Conservation (phyloP, 2,329 filamentous ascomycete genomes). For the Colletotrichum plurivorum region DNA sequence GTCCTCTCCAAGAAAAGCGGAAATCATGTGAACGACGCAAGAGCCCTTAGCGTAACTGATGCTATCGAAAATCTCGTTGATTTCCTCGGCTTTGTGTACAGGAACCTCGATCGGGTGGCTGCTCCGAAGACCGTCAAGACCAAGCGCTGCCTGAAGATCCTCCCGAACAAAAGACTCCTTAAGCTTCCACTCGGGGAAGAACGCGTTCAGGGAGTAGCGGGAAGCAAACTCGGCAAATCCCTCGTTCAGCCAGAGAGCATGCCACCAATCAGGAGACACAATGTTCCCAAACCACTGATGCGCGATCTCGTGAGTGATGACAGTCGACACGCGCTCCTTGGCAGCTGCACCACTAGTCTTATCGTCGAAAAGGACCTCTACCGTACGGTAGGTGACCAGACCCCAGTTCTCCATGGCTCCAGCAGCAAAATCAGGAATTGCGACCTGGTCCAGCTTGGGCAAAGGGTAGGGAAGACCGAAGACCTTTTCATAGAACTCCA, state of each 20-base stretch:
- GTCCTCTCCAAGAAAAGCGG: conserved; percentile 93
- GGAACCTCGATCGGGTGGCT: conserved; percentile 97
- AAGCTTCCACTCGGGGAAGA: conserved; percentile 98
- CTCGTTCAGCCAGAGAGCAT: conserved; percentile 96
- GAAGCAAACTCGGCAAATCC: conserved; percentile 75
- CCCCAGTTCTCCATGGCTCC: conserved; percentile 97
- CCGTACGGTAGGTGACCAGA: conserved; percentile 92
- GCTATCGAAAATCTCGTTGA: conserved; percentile 98
- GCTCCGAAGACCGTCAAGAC: conserved; percentile 91
- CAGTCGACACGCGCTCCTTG: conserved; percentile 94
- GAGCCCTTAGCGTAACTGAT: conserved; percentile 99
- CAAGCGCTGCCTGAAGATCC: conserved; percentile 88
- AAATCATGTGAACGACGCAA: conserved; percentile 96
- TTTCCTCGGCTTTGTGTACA: conserved; percentile 94
- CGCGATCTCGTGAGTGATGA: conserved; percentile 95
- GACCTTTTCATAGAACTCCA: conserved; percentile 95
- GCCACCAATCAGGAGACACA: conserved; percentile 99
- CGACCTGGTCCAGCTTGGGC: conserved; percentile 97
- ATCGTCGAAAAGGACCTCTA: conserved; percentile 91
- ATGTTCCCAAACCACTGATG: conserved; percentile 99
- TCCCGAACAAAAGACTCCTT: conserved; percentile 97
- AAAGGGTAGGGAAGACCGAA: conserved; percentile 90
- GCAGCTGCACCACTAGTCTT: conserved; percentile 90
- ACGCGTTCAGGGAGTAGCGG: conserved; percentile 86
- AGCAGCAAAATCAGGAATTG: conserved; percentile 94